These are phyloP conservation scores for Psidium guajava DNA, from an alignment of 345 rosid species.

Conservation along the genomic window DNA sequence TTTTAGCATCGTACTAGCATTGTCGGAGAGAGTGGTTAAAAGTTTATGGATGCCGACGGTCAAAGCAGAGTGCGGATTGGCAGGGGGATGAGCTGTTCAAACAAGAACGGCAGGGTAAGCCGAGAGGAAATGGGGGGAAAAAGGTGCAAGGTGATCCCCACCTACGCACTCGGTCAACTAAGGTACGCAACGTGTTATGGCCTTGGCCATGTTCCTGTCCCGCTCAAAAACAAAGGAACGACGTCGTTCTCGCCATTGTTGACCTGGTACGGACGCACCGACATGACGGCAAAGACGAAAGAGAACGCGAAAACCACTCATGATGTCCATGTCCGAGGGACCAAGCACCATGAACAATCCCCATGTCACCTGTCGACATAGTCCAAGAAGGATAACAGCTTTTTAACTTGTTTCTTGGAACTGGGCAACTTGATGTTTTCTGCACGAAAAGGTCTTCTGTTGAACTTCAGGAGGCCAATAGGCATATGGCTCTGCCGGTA, in stretches of 20 bases:
- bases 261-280: neutral
- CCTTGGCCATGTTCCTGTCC: neutral
- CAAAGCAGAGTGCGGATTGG: neutral
- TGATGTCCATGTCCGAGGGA: neutral
- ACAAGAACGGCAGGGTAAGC: neutral
- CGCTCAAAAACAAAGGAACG: neutral
- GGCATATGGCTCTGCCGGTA: no score
- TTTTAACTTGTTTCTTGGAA: neutral
- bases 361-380: neutral
- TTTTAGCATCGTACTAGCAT: neutral
- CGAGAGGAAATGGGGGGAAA: neutral
- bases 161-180: neutral
- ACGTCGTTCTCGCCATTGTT: neutral
- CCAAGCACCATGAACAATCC: neutral
- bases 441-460: neutral
- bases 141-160: neutral
- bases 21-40: neutral
- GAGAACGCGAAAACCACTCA: neutral
- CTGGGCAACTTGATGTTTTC: neutral
- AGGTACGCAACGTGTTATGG: neutral
- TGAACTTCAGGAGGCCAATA: neutral
- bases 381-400: neutral
- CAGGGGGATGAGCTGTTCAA: neutral
- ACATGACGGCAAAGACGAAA: neutral
- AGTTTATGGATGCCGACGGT: neutral